Evolutionary conservation across 2,329 filamentous ascomycete species (phyloP).

Genomic region (Colletotrichum liriopes): DNA sequence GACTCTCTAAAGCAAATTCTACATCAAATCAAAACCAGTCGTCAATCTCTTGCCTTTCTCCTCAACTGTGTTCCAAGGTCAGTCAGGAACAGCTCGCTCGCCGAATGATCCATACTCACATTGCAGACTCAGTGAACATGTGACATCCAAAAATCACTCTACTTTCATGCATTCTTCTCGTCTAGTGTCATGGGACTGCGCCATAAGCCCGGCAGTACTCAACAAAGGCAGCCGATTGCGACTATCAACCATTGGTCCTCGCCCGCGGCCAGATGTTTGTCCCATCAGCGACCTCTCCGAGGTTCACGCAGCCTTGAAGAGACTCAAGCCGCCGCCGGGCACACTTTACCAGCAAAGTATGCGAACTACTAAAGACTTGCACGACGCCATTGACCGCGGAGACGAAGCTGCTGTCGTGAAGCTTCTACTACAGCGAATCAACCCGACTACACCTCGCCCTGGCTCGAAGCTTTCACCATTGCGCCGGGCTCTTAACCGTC

Average conservation of each 20-base stretch:
- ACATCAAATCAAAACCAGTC: constrained; percentile 30
- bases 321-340: constrained; percentile 37
- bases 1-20: constrained; percentile 32
- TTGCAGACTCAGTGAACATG: constrained; percentile 33
- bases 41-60: constrained; percentile 40
- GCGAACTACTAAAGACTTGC: constrained; percentile 44
- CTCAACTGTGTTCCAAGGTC: constrained; percentile 42
- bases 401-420: constrained; percentile 45
- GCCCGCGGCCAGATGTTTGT: constrained; percentile 19
- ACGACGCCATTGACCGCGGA: constrained; percentile 46
- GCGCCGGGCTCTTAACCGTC: constrained; percentile 45
- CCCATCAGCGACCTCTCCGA: constrained; percentile 28
- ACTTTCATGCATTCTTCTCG: constrained; percentile 42
- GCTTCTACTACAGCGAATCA: constrained; percentile 44
- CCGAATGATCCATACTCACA: neutral
- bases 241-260: constrained; percentile 26
- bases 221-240: constrained; percentile 42
- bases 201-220: constrained; percentile 41
- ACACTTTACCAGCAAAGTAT: constrained; percentile 37
- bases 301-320: constrained; percentile 29
- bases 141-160: constrained; percentile 39
- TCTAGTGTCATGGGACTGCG: constrained; percentile 32
- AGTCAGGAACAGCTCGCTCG: neutral
- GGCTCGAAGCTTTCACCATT: constrained; percentile 44
- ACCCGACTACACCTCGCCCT: constrained; percentile 43